Evolutionary conservation across 352 stramenopile species (phyloP).

Genomic region (Phytopythium delawarense): DNA sequence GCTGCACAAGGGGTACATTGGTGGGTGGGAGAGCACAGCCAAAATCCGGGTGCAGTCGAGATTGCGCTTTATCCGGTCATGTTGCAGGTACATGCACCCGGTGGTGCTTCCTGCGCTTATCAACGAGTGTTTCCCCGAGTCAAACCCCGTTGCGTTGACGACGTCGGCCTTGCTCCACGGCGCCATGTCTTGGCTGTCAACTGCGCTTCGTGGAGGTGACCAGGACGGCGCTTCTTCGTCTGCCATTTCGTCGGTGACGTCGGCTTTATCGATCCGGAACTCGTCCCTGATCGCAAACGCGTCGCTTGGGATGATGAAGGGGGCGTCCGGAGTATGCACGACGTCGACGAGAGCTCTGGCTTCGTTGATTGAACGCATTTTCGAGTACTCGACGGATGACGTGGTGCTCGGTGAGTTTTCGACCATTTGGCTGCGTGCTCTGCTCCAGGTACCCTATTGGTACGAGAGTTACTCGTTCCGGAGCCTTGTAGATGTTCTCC

Average conservation of each 20-base stretch:
- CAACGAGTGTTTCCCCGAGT: constrained; percentile 51
- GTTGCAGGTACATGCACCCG: constrained; percentile 62
- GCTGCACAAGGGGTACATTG: constrained; percentile 78
- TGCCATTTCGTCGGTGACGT: constrained; percentile 31
- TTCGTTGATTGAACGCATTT: constrained; percentile 50
- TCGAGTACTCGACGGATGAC: constrained; percentile 49
- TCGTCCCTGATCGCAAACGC: constrained; percentile 40
- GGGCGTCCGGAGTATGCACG: constrained; percentile 33
- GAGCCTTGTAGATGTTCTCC: constrained; percentile 59
- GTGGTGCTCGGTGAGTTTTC: constrained; percentile 31
- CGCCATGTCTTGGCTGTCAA: constrained; percentile 59
- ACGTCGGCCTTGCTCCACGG: constrained; percentile 55
- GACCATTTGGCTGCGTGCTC: constrained; percentile 53
- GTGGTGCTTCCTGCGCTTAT: constrained; percentile 58
- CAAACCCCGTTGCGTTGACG: constrained; percentile 38
- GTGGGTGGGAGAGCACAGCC: constrained; percentile 65
- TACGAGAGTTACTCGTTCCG: constrained; percentile 70
- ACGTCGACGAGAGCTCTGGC: constrained; percentile 50
- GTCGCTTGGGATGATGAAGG: constrained; percentile 35
- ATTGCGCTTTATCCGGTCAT: constrained; percentile 72
- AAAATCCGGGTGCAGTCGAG: constrained; percentile 64
- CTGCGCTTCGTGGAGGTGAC: constrained; percentile 35
- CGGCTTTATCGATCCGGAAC: constrained; percentile 41
- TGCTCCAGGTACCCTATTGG: constrained; percentile 76
- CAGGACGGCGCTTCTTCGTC: constrained; percentile 26